Evolutionary conservation across 2,329 filamentous ascomycete species (phyloP).

Genomic region (Elsinoe necatrix): DNA sequence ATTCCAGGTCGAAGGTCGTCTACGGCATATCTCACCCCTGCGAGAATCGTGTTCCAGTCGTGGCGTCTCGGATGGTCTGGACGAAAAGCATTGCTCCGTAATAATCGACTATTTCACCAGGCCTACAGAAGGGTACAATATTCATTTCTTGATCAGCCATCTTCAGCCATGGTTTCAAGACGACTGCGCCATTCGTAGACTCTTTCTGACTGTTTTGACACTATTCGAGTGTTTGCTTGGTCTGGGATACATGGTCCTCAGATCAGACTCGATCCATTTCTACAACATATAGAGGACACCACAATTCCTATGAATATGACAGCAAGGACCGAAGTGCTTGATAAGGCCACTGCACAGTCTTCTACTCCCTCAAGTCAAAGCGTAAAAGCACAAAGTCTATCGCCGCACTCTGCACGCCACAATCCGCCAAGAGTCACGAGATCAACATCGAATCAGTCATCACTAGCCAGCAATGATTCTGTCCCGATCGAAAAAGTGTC

Average conservation of each 20-base stretch:
- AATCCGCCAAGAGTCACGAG: conserved; percentile 10
- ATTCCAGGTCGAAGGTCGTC: not conserved
- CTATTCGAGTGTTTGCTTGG: not conserved
- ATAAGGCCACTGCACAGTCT: conserved; percentile 8
- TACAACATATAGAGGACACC: not conserved
- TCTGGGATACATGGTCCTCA: not conserved
- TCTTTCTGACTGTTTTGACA: not conserved
- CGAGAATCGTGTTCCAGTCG: conserved; percentile 6
- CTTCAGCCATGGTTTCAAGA: not conserved
- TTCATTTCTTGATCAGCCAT: not conserved
- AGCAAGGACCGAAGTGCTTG: conserved; percentile 12
- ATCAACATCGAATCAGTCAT: conserved; percentile 13
- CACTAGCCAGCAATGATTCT: not conserved
- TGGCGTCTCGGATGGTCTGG: conserved; percentile 11
- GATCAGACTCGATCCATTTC: not conserved
- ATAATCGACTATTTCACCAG: not conserved
- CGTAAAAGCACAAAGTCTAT: not conserved
- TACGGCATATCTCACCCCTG: not conserved
- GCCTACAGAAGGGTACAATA: not conserved
- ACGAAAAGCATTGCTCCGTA: conserved; percentile 7
- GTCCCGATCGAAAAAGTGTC: not conserved
- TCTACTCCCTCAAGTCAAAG: conserved; percentile 4
- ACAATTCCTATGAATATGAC: conserved; percentile 7
- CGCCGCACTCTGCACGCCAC: conserved; percentile 1
- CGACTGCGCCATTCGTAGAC: not conserved